Conservation (phyloP, 306 rosid genomes). For the Canavalia ensiformis region DNA sequence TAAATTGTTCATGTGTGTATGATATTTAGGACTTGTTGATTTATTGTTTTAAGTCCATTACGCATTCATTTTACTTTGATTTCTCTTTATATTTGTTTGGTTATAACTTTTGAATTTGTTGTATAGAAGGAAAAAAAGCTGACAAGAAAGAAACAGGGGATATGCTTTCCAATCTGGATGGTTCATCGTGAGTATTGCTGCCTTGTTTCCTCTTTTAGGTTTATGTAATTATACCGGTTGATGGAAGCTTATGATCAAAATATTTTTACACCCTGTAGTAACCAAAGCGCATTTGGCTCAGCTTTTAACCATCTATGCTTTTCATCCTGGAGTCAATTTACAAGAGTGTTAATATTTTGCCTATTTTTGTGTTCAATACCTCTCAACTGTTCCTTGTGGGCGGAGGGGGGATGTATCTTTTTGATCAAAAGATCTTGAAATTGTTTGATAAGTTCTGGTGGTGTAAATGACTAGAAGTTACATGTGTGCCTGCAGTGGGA, state of each 20-base stretch:
- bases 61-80: constrained; percentile 16
- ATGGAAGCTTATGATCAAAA: constrained; percentile 30
- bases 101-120: constrained; percentile 52
- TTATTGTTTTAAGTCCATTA: constrained; percentile 33
- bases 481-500: constrained; percentile 68
- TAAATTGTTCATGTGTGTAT: constrained; percentile 30
- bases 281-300: background rate
- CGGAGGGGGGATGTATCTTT: background rate
- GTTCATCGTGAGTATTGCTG: constrained; percentile 88
- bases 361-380: constrained; percentile 17
- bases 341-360: background rate
- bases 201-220: background rate
- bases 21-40: background rate
- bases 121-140: constrained; percentile 77
- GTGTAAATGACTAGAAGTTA: constrained; percentile 18
- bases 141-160: constrained; percentile 96
- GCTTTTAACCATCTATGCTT: constrained; percentile 26
- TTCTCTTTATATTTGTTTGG: constrained; percentile 42
- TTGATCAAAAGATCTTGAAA: constrained; percentile 21
- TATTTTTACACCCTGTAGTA: background rate
- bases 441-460: constrained; percentile 29
- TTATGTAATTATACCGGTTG: constrained; percentile 41
- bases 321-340: constrained; percentile 22
- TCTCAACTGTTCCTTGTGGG: background rate
- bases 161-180: constrained; percentile 77